Base-by-base conservation (phyloP, 441 rosid genomes). In the Populus hybrid region DNA sequence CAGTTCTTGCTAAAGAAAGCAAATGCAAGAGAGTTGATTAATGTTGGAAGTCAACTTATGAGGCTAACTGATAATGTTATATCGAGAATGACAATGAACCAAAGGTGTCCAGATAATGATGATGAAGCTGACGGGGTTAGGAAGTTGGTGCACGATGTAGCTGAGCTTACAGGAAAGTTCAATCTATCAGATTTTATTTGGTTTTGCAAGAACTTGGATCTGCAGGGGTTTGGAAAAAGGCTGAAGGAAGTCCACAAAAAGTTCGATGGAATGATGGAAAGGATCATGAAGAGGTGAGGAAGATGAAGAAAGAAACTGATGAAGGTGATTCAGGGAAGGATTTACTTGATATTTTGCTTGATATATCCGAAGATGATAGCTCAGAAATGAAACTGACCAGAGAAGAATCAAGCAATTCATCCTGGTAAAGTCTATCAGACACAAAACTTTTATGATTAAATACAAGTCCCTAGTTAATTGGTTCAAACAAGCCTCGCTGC, bases 401-500 rank as follows among this genome's bases (percentile, higher is more conserved):
- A 78, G 90, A 87, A 70, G 86, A 87, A 78, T 89, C 50, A 89
- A 86, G 75, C 80, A 87, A 76, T 87, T 89, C 81, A 78, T 89
- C 79, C 50, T 87, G 88, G 90, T 89, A 81, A 82, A 57, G 63
- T 7, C 23, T 7, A 57, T 19, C 9, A 57, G 63, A 19, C 10
- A 19, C 63, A 57, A 18, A 50, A 57, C 9, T 57, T 2, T 2
- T 57, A 57, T n/a, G n/a, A 57, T n/a, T 18, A 10, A 19, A 57
- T 19, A 57, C 63, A 0, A 57, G 63, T 57, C 23, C 63, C 63
- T 53, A 53, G 63, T 2, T 53, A 82, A 26, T 36, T 87, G 30
- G 87, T 93, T 53, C 92, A 90, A 28, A 71, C 88, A 26, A 81
- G 74, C 26, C 86, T 90, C 7, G 95, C 89, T 23, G 84, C 90